Evolutionary conservation across 2,329 filamentous ascomycete species (phyloP), one percentile per base, ranked within the genome.

Genomic region (Pseudocercospora eumusae): DNA sequence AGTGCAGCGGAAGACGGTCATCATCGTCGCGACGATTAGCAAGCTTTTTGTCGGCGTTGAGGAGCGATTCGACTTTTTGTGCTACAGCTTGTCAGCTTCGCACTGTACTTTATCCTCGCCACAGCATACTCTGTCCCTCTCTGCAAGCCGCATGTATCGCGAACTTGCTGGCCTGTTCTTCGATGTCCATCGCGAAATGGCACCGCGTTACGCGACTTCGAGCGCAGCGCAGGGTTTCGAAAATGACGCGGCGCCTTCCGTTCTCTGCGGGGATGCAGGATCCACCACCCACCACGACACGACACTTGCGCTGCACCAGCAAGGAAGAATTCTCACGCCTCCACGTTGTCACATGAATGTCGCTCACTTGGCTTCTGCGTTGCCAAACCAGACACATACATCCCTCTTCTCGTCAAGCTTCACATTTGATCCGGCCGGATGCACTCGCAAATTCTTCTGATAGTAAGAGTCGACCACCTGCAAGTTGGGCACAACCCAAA

Each of bases 401-500:
- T 57, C 54, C 52, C 82, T 84, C 73, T 84, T 85, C 63, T 86
- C 84, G 61, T 74, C 64, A 71, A 75, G 64, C 77, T 78, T 76
- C 82, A 88, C 21, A 87, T 89, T 72, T 88, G 90, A 88, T 68
- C 91, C 90, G 0, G 90, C 93, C 1, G 91, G 88, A 63, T 92
- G 86, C 23, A 96, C 87, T 65, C 89, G 87, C 64, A 98, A 76
- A 45, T 90, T 87, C 81, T 97, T 96, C 75, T 96, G 92, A 76
- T 96, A 98, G 71, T 96, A 96, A 70, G 90, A 88, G 79, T 96
- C 93, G 64, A 91, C 84, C 42, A 97, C 91, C 64, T 89, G 86
- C 64, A 96, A 78, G 42, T 84, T 84, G 1, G 92, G 91, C 56
- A 81, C 82, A 61, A 93, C 84, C 86, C 90, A 96, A 0, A 88